Evolutionary conservation across 805 yeast genomes (phyloP), one percentile per base, ranked within the genome.

Genomic region (Crinitomyces ghanaensis): DNA sequence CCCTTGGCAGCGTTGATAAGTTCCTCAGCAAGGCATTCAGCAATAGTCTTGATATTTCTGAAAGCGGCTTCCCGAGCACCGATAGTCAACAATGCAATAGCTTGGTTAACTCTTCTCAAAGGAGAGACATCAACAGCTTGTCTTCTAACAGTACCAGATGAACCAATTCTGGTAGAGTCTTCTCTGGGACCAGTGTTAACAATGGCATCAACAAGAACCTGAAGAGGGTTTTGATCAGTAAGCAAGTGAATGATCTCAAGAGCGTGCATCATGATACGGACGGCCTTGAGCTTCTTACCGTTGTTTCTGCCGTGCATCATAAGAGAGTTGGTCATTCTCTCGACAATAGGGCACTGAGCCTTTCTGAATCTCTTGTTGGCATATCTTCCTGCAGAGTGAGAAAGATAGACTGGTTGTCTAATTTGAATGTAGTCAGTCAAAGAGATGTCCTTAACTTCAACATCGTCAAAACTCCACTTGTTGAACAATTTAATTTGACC

Each of bases 261-360:
- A 57, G 99, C 88, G 78, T 91, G 98, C 77, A 93, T 83, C 68
- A 91, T 85, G 66, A 91, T 91, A 81, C 97, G 86, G 57, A 91
- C 97, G 59, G 99, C 98, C 82, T 88, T 86, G 69, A 93, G 83
- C 76, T 91, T 91, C 80, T 91, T 91, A 79, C 99, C 99, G 81
- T 93, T 91, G 93, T 91, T 91, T 77, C 97, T 88, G 76, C 99
- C 99, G 81, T 91, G 86, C 98, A 91, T 91, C 98, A 91, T 91
- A 65, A 91, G 76, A 49, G 98, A 81, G 88, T 91, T 88, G 71
- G 97, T 88, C 68, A 91, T 77, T 78, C 99, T 88, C 80, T 91
- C 99, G 56, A 91, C 68, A 67, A 91, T 79, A 62, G 97, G 97
- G 74, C 96, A 86, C 77, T 91, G 98, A 54, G 97, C 91, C 81